phyloP scores from a whole-genome alignment of 2,329 filamentous ascomycete species.

The Phaeosphaeriaceae sp. region DNA sequence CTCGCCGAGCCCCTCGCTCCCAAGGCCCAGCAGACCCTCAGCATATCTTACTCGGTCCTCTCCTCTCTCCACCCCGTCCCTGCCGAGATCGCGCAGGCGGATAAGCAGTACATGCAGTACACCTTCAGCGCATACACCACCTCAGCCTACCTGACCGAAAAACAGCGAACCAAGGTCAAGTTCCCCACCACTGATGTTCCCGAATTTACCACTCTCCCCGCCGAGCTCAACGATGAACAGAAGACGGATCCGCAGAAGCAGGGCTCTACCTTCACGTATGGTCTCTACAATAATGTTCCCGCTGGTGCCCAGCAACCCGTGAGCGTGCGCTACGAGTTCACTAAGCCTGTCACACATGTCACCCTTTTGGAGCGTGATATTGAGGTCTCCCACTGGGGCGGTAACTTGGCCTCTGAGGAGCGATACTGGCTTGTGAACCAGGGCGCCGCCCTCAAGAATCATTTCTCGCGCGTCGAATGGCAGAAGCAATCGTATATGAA shows the following conservation, averaged over 20 bases:
- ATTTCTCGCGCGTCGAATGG: conserved; percentile 58
- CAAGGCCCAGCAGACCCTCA: conserved; percentile 80
- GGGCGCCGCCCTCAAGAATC: conserved; percentile 71
- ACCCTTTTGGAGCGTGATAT: conserved; percentile 84
- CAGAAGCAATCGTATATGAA: conserved; percentile 69
- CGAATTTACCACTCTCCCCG: conserved; percentile 79
- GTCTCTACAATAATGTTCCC: conserved; percentile 82
- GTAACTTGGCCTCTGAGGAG: conserved; percentile 94
- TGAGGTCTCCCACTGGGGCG: conserved; percentile 97
- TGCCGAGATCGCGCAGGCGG: conserved; percentile 79
- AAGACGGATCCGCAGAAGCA: conserved; percentile 78
- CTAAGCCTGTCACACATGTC: conserved; percentile 84
- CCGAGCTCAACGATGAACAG: conserved; percentile 62
- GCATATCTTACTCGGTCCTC: conserved; percentile 83
- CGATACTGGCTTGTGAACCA: conserved; percentile 87
- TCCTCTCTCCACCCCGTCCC: conserved; percentile 82
- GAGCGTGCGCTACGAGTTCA: conserved; percentile 91
- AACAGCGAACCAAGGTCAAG: conserved; percentile 98
- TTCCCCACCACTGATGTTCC: conserved; percentile 78
- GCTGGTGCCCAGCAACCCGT: conserved; percentile 76
- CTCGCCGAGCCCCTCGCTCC: conserved; percentile 78
- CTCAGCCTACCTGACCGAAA: conserved; percentile 82
- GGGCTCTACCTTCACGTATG: conserved; percentile 86
- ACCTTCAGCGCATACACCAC: conserved; percentile 84
- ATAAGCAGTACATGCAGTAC: conserved; percentile 85